Percentiles rank a stretch among this genome's conserved stretches.
phyloP scores from a whole-genome alignment of 768 basidiomycete species.

The Termitomyces eurrhizus region DNA sequence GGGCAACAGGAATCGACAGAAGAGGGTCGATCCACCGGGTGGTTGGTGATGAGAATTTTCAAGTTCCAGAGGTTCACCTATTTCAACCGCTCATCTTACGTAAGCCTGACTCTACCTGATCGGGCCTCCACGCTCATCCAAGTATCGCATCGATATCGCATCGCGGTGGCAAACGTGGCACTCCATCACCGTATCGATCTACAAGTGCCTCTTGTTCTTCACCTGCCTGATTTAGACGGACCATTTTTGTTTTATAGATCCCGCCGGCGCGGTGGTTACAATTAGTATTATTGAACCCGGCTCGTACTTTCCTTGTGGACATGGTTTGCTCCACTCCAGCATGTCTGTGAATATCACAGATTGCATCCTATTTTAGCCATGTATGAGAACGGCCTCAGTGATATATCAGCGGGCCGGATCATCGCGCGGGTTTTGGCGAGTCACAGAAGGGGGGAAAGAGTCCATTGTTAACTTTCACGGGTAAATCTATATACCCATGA shows the following conservation, averaged over 20 bases:
- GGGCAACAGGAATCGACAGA: conserved; percentile 46
- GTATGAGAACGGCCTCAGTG: not conserved
- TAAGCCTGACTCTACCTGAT: conserved; percentile 13
- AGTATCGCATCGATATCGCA: conserved; percentile 2
- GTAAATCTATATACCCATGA: not conserved
- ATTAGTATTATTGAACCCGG: not conserved
- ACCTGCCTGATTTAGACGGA: not conserved
- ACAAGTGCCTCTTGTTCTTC: not conserved
- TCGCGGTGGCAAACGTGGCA: not conserved
- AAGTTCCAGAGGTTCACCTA: conserved; percentile 9
- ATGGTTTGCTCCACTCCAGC: not conserved
- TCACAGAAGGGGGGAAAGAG: not conserved
- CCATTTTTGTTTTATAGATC: not conserved
- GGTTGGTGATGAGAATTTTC: conserved; percentile 26
- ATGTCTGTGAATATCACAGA: not conserved
- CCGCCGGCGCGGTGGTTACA: not conserved
- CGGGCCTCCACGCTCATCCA: not conserved
- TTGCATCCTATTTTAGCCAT: conserved; percentile 1
- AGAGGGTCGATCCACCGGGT: conserved; percentile 50
- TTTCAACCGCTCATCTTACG: conserved; percentile 15
- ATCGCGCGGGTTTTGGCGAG: not conserved
- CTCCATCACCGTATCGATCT: not conserved
- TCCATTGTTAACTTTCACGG: not conserved
- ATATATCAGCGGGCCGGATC: conserved; percentile 12
- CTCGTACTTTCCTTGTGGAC: not conserved